phyloP scores from a whole-genome alignment of 345 rosid genomes.

The Sisymbrium irio region DNA sequence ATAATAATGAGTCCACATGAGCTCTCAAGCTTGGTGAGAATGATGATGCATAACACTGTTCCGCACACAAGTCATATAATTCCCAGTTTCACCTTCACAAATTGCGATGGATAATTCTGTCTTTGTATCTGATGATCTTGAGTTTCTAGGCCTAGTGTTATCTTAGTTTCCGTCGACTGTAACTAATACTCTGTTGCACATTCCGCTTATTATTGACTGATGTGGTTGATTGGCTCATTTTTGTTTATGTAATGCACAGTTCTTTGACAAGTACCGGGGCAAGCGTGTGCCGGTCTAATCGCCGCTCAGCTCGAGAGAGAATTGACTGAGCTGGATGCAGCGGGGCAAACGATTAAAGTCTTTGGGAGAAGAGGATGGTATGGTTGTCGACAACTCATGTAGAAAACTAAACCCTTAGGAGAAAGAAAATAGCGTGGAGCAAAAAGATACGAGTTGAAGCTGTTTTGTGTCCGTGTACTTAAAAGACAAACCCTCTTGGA shows the following conservation, averaged over 20 bases:
- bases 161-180: background rate
- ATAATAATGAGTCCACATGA: background rate
- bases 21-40: background rate
- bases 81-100: background rate
- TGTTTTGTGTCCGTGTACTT: conserved; percentile 23
- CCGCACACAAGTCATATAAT: background rate
- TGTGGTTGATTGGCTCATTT: background rate
- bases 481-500: conserved; percentile 11
- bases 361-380: conserved; percentile 25
- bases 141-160: conserved; percentile 11
- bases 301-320: background rate
- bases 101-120: background rate
- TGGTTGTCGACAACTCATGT: conserved; percentile 12
- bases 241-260: conserved; percentile 17
- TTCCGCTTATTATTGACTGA: background rate
- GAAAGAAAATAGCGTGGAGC: conserved; percentile 20
- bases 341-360: background rate
- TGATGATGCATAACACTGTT: background rate
- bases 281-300: conserved; percentile 37
- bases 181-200: background rate
- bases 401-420: conserved; percentile 23
- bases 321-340: conserved; percentile 18
- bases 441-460: conserved; percentile 19
- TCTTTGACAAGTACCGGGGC: conserved; percentile 43
- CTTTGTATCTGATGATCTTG: conserved; percentile 9